phyloP scores from a whole-genome alignment of 129 eudicot genomes.

The Chrysanthemum seticuspe region DNA sequence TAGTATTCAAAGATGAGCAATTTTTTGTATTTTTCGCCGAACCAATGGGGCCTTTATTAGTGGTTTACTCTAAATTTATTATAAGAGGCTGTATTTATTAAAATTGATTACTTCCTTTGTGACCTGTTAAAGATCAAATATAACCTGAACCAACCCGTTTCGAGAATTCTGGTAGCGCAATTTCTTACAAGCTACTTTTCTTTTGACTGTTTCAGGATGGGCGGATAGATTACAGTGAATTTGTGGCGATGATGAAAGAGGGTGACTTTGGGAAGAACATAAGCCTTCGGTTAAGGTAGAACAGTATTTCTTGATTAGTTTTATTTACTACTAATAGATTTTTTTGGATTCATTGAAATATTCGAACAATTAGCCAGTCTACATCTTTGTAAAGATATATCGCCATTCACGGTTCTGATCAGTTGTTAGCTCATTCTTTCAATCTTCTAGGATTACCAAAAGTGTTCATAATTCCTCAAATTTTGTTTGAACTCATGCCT shows the following conservation, averaged over 20 bases:
- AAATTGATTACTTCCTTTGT: not conserved
- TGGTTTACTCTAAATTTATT: too few species aligned
- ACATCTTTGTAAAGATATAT: slow-evolving; percentile 32
- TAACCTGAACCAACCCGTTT: not conserved
- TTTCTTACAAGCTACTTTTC: not conserved
- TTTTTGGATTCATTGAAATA: slow-evolving; percentile 4
- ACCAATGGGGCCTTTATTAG: too few species aligned
- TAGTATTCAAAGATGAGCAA: too few species aligned
- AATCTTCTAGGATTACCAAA: not conserved
- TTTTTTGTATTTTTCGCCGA: too few species aligned
- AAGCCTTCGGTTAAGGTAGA: slow-evolving; percentile 38
- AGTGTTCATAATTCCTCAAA: slow-evolving; percentile 2
- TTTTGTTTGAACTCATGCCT: too few species aligned
- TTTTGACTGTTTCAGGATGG: slow-evolving; percentile 64
- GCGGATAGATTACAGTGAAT: slow-evolving; percentile 80
- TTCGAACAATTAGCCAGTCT: slow-evolving; percentile 15
- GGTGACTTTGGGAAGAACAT: slow-evolving; percentile 48
- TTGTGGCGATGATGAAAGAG: slow-evolving; percentile 95
- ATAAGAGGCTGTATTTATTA: not conserved
- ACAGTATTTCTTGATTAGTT: slow-evolving; percentile 24
- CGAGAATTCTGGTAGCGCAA: not conserved
- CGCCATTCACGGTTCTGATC: slow-evolving; percentile 9
- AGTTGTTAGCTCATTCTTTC: slow-evolving; percentile 18
- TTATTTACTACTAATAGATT: not conserved
- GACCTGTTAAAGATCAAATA: not conserved